Conservation (phyloP, 192 early-diverging fungal species). For the Powellomyces hirtus region DNA sequence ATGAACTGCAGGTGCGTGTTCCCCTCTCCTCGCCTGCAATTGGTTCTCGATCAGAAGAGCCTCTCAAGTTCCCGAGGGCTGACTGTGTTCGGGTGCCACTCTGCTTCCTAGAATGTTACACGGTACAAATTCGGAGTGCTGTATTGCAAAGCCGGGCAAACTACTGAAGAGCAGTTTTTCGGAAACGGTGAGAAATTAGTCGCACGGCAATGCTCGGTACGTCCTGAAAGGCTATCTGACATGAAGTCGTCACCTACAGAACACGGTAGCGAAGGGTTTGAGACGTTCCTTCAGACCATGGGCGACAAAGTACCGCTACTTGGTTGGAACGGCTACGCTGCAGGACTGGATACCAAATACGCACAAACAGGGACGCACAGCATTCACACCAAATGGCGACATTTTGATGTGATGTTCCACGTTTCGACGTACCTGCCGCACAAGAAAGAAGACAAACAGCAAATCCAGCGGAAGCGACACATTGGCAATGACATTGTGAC, state of each 20-base stretch:
- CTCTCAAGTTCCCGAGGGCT: no score
- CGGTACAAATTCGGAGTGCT: slow-evolving; percentile 43
- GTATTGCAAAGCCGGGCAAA: slow-evolving; percentile 34
- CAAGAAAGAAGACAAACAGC: slow-evolving; percentile 39
- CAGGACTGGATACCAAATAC: slow-evolving; percentile 41
- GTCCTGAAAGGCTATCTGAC: neutral
- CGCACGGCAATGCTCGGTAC: neutral
- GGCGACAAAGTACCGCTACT: slow-evolving; percentile 32
- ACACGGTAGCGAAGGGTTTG: slow-evolving; percentile 28
- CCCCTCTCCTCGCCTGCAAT: neutral
- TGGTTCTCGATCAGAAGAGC: neutral
- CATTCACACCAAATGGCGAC: slow-evolving; percentile 33
- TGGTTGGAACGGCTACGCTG: slow-evolving; percentile 40
- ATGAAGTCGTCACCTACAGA: no score
- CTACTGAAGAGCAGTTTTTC: slow-evolving; percentile 45
- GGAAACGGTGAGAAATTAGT: slow-evolving; percentile 33
- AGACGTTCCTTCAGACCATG: slow-evolving; percentile 34
- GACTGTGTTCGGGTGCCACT: no score
- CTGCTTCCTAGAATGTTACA: slow-evolving; percentile 6
- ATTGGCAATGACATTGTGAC: slow-evolving; percentile 53
- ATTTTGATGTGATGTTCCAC: slow-evolving; percentile 48
- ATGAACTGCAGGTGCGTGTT: slow-evolving; percentile 31
- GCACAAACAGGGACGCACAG: slow-evolving; percentile 37
- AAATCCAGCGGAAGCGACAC: slow-evolving; percentile 51
- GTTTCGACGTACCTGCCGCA: slow-evolving; percentile 48